Evolutionary conservation across 2,329 filamentous ascomycete species (phyloP), one percentile per base, ranked within the genome.

Genomic region (Clarireedia hainanense): DNA sequence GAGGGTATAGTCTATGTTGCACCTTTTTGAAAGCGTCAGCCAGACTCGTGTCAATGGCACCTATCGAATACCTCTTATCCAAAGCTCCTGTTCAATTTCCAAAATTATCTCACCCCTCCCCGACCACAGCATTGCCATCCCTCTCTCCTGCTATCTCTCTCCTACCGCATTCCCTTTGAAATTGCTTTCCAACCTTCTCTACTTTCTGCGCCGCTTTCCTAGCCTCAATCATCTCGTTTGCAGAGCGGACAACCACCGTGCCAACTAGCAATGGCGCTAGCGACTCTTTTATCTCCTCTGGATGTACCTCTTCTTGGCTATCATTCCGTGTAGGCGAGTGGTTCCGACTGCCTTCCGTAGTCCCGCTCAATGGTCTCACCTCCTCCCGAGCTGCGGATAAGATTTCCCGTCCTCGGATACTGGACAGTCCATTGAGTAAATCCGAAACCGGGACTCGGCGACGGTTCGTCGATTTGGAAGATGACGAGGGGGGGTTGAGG

Each of bases 141-240:
- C 20, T 20, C 17, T n/a, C 36, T 62, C 58, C 40, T 55, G 58
- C 55, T 63, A 61, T 54, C 73, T 71, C 23, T 70, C 70, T 1
- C 68, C 20, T 47, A 6, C 43, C 65, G 78, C 80, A 83, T 58
- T 77, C 75, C 26, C 70, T 69, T 65, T 84, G 81, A 48, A 84
- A 76, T 47, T 77, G 75, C 57, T 75, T 70, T 1, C 77, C 81
- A 3, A 83, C 71, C 52, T 73, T 73, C 69, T 84, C 80, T 10
- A 85, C 66, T 55, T 75, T 72, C 0, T 73, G 74, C 0, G 77
- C 77, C 1, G 80, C 79, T 47, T 76, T 73, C 9, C 78, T 73
- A 1, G 80, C 81, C 56, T 82, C 79, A 27, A 68, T 67, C 9
- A 73, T 71, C 6, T 78, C 73, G 40, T 77, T 74, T 0, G 75